Percentiles rank a stretch among this genome's conserved stretches.
phyloP scores from a whole-genome alignment of 768 basidiomycete genomes.

The Phallus indusiatus region DNA sequence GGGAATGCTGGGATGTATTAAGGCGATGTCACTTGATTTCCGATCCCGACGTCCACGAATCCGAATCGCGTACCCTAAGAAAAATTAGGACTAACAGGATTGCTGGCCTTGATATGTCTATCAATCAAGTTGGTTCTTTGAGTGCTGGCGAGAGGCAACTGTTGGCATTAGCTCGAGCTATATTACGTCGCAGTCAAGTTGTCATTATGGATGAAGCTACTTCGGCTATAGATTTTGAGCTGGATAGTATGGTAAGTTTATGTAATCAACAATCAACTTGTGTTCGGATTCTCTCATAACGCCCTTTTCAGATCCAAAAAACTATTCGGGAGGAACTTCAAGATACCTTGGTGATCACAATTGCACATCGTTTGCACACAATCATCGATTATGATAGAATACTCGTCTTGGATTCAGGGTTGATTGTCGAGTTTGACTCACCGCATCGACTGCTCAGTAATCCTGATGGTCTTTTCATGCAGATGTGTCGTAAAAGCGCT shows the following conservation, averaged over 20 bases:
- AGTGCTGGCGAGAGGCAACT: slow-evolving; percentile 51
- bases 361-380: slow-evolving; percentile 72
- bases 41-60: slow-evolving; percentile 25
- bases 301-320: slow-evolving; percentile 44
- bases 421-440: slow-evolving; percentile 67
- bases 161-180: slow-evolving; percentile 57
- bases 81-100: slow-evolving; percentile 6
- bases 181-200: slow-evolving; percentile 53
- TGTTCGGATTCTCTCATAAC: neutral
- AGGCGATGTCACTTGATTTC: slow-evolving; percentile 52
- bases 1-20: slow-evolving; percentile 57
- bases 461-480: slow-evolving; percentile 50
- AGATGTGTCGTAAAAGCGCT: slow-evolving; percentile 57
- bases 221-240: slow-evolving; percentile 58
- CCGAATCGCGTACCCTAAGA: slow-evolving; percentile 17
- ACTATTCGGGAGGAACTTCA: slow-evolving; percentile 67
- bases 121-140: slow-evolving; percentile 27
- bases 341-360: slow-evolving; percentile 68
- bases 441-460: slow-evolving; percentile 47
- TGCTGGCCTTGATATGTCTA: slow-evolving; percentile 46
- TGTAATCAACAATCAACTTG: neutral
- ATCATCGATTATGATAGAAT: slow-evolving; percentile 70
- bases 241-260: slow-evolving; percentile 56
- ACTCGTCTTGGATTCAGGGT: slow-evolving; percentile 59
- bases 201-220: slow-evolving; percentile 75